Base-by-base conservation (phyloP, 2,329 filamentous ascomycete genomes). In the Neonectria hederae region DNA sequence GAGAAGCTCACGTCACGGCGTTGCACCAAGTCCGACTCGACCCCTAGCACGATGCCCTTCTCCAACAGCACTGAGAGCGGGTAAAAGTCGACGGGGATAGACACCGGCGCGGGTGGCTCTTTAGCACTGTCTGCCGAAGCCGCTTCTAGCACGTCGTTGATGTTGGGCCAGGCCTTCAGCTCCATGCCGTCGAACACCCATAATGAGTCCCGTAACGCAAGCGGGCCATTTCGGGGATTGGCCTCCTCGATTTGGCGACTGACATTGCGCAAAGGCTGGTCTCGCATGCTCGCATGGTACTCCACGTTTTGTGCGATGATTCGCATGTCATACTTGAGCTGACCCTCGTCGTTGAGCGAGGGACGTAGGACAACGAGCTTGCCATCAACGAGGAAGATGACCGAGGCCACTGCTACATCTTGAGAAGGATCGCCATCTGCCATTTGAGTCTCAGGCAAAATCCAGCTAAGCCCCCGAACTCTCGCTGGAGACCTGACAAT, bases 301-400 rank as follows among this genome's bases (percentile, higher is more conserved):
- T 99, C 96, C 43, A 98, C 94, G 73, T 97, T 97, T 73, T 97
- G 93, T 13, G 94, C 94, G 75, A 99, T 91, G 63, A 98, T 91
- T 10, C 94, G 91, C 96, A 99, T 99, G 75, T 98, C 95, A 75
- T 99, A 99, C 81, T 97, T 98, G 55, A 97, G 84, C 71, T 94
- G 91, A 5, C 92, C 92, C 46, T 91, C 88, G 53, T 92, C 92
- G 55, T 92, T 94, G 5, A 93, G 83, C 0, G 93, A 94, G 1
- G 96, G 95, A 69, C 97, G 93, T 53, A 99, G 85, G 40, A 98
- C 82, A 11, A 98, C 96, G 21, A 99, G 87, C 77, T 99, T 99
- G 30, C 95, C 96, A 75, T 99, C 96, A 2, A 99, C 94, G n/a
- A 99, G 84, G 74, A 99, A 97, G 14, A 99, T 82, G 13, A 99